These are phyloP conservation scores for Linanthus parryae DNA, from an alignment of 148 eudicot species.

Conservation along the genomic window DNA sequence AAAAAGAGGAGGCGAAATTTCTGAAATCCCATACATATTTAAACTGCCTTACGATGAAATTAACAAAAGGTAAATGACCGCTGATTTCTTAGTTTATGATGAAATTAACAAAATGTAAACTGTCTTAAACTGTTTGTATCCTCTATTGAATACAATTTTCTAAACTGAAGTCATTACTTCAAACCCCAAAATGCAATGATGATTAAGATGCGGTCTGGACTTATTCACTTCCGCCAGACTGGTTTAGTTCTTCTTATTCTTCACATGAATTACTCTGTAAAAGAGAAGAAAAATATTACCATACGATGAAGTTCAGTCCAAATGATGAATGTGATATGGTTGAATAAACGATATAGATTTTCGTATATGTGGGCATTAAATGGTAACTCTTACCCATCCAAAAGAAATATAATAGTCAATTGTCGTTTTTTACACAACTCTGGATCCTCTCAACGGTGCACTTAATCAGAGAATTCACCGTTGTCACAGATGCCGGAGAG, in stretches of 20 bases:
- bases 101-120: too few relatives aligned
- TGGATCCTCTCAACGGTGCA: conserved; percentile 97
- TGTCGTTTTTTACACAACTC: conserved; percentile 57
- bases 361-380: neutral
- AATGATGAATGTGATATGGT: too few relatives aligned
- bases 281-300: neutral
- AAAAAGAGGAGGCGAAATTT: too few relatives aligned
- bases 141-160: too few relatives aligned
- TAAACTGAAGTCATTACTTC: too few relatives aligned
- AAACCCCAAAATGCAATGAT: conserved; percentile 42
- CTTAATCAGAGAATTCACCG: conserved; percentile 90
- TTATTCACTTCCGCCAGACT: conserved; percentile 37
- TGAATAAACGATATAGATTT: neutral
- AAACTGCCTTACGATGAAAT: too few relatives aligned
- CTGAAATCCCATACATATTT: too few relatives aligned
- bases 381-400: conserved; percentile 19
- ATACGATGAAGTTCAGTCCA: too few relatives aligned
- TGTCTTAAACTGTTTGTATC: too few relatives aligned
- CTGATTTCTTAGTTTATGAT: too few relatives aligned
- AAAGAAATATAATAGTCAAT: conserved; percentile 4
- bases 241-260: neutral
- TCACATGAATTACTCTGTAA: conserved; percentile 7
- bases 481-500: conserved; percentile 89
- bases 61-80: too few relatives aligned
- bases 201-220: conserved; percentile 99